Evolutionary conservation across 116 monocot species (phyloP).

Genomic region (Cymodocea nodosa): DNA sequence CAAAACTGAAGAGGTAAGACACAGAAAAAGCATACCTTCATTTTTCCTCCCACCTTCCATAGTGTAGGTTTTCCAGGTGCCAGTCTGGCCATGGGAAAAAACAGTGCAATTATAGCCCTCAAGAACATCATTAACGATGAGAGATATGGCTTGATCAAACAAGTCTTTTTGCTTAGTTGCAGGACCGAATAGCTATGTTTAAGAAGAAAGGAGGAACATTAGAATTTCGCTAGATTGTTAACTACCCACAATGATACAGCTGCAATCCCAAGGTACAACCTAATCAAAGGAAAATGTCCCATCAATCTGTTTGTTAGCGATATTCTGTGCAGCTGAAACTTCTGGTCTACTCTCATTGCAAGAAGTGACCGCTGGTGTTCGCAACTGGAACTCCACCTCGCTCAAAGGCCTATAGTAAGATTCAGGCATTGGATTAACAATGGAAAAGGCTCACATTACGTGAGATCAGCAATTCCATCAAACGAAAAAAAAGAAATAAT

Average conservation of each 20-base stretch:
- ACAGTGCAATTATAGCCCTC: slow-evolving; percentile 81
- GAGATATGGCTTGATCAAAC: slow-evolving; percentile 56
- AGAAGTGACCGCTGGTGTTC: slow-evolving; percentile 69
- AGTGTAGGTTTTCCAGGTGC: slow-evolving; percentile 76
- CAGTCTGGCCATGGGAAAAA: slow-evolving; percentile 79
- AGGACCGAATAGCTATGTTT: slow-evolving; percentile 45
- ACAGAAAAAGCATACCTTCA: slow-evolving; percentile 21
- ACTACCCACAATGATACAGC: no score
- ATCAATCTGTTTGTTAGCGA: slow-evolving; percentile 95
- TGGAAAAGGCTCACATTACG: not conserved
- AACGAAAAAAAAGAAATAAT: no score
- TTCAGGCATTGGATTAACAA: not conserved
- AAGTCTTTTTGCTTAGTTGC: slow-evolving; percentile 58
- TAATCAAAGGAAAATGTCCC: slow-evolving; percentile 78
- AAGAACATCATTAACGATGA: slow-evolving; percentile 66
- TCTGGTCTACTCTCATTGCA: slow-evolving; percentile 75
- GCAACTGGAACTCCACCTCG: slow-evolving; percentile 60
- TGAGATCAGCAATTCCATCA: no score
- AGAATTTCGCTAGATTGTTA: no score
- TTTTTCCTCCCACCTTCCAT: slow-evolving; percentile 70
- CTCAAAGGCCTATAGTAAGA: slow-evolving; percentile 52
- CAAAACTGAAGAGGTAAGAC: not conserved
- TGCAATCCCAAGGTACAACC: no score
- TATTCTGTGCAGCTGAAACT: slow-evolving; percentile 64
- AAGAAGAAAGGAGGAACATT: not conserved